Percentiles rank a stretch among this genome's conserved stretches.
Conservation (phyloP, 495 filamentous ascomycete species). For the Paragyromitra xinjiangensis region DNA sequence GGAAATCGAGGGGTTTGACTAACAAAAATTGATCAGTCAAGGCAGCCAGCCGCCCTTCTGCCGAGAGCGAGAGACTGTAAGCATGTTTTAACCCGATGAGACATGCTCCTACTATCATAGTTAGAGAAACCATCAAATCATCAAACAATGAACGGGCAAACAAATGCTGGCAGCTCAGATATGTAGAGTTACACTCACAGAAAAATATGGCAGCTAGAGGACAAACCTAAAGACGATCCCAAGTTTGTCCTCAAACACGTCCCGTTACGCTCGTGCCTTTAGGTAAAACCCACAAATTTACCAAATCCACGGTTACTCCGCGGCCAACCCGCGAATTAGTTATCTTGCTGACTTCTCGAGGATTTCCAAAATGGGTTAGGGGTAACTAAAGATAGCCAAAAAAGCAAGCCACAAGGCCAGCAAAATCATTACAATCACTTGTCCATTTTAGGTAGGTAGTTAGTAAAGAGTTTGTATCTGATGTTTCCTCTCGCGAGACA, state of each 20-base stretch:
- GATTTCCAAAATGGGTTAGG: not conserved
- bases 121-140: not conserved
- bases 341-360: constrained; percentile 6
- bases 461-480: not conserved
- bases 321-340: not conserved
- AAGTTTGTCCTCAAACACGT: no score
- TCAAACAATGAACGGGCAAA: no score
- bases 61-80: not conserved
- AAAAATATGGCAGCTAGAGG: no score
- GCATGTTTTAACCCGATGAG: not conserved
- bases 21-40: no score
- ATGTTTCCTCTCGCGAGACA: not conserved
- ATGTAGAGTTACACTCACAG: no score
- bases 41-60: not conserved
- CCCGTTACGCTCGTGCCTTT: not conserved
- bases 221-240: no score
- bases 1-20: not conserved
- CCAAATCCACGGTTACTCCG: not conserved
- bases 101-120: not conserved
- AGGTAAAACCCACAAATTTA: not conserved
- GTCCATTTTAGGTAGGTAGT: not conserved
- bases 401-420: not conserved
- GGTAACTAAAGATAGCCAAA: constrained; percentile 7
- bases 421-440: not conserved
- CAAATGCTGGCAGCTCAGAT: no score